Conservation (phyloP, 306 rosid species). For the Rosa lucieae region DNA sequence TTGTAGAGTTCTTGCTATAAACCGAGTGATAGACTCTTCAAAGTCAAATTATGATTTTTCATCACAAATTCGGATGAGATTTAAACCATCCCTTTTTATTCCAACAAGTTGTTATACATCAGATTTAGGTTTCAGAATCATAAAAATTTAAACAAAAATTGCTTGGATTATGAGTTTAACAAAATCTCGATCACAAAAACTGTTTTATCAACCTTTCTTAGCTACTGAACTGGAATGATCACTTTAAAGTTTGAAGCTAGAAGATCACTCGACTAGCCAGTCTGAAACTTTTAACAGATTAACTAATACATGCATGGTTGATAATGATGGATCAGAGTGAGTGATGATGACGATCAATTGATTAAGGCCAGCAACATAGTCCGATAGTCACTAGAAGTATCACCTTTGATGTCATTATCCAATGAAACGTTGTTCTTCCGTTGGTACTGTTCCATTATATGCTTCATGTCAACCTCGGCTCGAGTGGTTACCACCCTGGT, state of each 20-base stretch:
- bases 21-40: too few species aligned
- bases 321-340: neutral
- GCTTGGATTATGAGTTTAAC: neutral
- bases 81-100: neutral
- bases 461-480: constrained; percentile 33
- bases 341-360: neutral
- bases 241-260: neutral
- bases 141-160: neutral
- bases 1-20: too few species aligned
- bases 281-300: neutral
- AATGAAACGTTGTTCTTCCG: constrained; percentile 27
- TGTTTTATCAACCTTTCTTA: neutral
- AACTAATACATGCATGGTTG: neutral
- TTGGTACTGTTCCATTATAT: constrained; percentile 30
- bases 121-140: neutral
- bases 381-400: constrained; percentile 33
- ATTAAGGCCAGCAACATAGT: constrained; percentile 31
- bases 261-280: neutral
- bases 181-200: neutral
- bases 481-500: constrained; percentile 34
- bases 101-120: too few species aligned
- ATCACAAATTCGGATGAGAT: neutral
- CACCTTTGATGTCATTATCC: constrained; percentile 20
- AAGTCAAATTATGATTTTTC: too few species aligned
- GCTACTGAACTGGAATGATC: neutral